Evolutionary conservation across 2,329 filamentous ascomycete species (phyloP), one percentile per base, ranked within the genome.

Genomic region (Penicillium aurantiogriseum): DNA sequence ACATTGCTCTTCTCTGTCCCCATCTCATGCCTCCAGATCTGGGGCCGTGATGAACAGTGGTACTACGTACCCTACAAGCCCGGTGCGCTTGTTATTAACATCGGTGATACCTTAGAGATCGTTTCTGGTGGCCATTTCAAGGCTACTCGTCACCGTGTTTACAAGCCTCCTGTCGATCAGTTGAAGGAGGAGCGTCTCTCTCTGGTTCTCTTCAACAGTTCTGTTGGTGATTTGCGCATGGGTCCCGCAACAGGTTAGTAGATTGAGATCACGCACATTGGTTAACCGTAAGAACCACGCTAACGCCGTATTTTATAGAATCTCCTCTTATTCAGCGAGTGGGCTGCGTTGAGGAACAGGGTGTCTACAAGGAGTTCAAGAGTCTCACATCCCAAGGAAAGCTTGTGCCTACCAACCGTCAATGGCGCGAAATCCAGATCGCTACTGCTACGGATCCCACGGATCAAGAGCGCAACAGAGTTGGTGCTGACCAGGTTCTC

Each of bases 361-460:
- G 78, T 2, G 73, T 80, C 4, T 81, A 78, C 65, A 74, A 73
- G 38, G 76, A 79, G 44, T 81, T 79, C 68, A 78, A 78, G 65
- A 71, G 68, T 19, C 73, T 76, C 19, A 80, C 75, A 0, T 67
- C 69, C 2, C 58, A 74, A 40, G 78, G 76, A 6, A 62, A 74
- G 23, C 70, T 76, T 7, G 77, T 80, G 19, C 79, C 79, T 0
- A 80, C 77, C 11, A 80, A 79, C 58, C 64, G 69, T 1, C 71
- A 81, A 60, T 81, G 77, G 79, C 74, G 79, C n/a, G 79, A 81
- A 65, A 79, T 80, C 29, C 78, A 81, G 63, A 80, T 81, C 44
- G 67, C 76, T 0, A 80, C 77, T 5, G 69, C 65, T 15, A 78
- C 76, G 0, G 75, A 78, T 58, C 75, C 76, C 1, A 79, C 77